phyloP scores from a whole-genome alignment of 768 basidiomycete species.

The Podaxis pistillaris region DNA sequence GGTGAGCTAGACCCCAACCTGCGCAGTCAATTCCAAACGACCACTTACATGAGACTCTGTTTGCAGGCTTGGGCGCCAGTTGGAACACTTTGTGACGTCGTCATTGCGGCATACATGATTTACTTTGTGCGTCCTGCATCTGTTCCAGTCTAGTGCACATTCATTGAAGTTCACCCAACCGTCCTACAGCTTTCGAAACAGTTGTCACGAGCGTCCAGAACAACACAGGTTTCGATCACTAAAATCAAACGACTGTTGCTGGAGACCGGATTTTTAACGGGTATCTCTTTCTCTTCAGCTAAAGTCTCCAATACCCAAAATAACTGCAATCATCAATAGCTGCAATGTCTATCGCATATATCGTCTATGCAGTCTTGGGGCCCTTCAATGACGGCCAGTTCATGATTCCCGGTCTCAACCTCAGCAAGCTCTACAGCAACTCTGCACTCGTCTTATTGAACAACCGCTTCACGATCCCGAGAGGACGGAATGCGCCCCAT shows the following conservation, averaged over 20 bases:
- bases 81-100: neutral
- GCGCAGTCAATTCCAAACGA: neutral
- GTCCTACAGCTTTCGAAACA: neutral
- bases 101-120: slow-evolving; percentile 11
- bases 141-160: neutral
- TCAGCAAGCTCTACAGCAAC: slow-evolving; percentile 8
- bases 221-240: neutral
- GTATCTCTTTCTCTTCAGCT: neutral
- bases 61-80: neutral
- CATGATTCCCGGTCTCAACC: slow-evolving; percentile 4
- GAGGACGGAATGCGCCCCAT: slow-evolving; percentile 2
- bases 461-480: slow-evolving; percentile 5
- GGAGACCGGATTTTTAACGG: slow-evolving; percentile 8
- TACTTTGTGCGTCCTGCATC: neutral
- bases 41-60: neutral
- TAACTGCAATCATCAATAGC: neutral
- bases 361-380: neutral
- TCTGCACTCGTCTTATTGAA: slow-evolving; percentile 5
- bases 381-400: neutral
- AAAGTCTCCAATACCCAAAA: neutral
- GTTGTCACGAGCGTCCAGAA: neutral
- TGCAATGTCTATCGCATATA: neutral
- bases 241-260: slow-evolving; percentile 7
- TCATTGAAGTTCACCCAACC: neutral
- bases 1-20: neutral